These are phyloP conservation scores for Trichoderma breve DNA, from an alignment of 2,329 filamentous ascomycete genomes.

Conservation along the genomic window DNA sequence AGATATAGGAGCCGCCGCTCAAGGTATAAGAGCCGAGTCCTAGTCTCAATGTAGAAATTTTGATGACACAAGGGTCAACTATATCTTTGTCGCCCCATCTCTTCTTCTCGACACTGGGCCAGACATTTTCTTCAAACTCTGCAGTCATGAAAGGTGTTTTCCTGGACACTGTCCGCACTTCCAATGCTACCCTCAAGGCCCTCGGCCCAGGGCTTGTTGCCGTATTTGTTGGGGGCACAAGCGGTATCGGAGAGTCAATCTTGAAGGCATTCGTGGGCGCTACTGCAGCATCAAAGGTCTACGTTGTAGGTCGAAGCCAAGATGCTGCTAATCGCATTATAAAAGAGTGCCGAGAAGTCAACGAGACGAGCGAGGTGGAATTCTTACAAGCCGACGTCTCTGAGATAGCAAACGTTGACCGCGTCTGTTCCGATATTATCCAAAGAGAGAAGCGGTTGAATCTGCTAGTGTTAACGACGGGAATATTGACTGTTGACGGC, in stretches of 20 bases:
- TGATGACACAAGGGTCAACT: background rate
- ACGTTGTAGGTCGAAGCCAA: slow-evolving; percentile 50
- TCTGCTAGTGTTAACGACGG: slow-evolving; percentile 42
- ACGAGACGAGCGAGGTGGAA: slow-evolving; percentile 42
- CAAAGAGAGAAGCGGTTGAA: slow-evolving; percentile 45
- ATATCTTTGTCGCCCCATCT: background rate
- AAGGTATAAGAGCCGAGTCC: background rate
- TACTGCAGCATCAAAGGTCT: slow-evolving; percentile 39
- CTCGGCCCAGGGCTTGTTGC: slow-evolving; percentile 21
- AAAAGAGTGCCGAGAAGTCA: slow-evolving; percentile 42
- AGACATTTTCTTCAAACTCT: background rate
- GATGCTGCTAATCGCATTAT: slow-evolving; percentile 38
- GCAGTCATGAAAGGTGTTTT: background rate
- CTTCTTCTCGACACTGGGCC: background rate
- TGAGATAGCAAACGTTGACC: slow-evolving; percentile 50
- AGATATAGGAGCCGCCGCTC: background rate
- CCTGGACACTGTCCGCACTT: background rate
- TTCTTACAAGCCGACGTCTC: slow-evolving; percentile 52
- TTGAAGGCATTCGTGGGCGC: slow-evolving; percentile 46
- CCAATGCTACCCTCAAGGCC: background rate
- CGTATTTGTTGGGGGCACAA: slow-evolving; percentile 55
- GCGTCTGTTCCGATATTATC: slow-evolving; percentile 45
- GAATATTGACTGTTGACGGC: background rate
- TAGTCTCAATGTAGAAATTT: background rate
- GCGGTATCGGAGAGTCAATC: slow-evolving; percentile 52